Evolutionary conservation across 2,329 filamentous ascomycete genomes (phyloP), one percentile per base, ranked within the genome.

Genomic region (Penicillium hordei): DNA sequence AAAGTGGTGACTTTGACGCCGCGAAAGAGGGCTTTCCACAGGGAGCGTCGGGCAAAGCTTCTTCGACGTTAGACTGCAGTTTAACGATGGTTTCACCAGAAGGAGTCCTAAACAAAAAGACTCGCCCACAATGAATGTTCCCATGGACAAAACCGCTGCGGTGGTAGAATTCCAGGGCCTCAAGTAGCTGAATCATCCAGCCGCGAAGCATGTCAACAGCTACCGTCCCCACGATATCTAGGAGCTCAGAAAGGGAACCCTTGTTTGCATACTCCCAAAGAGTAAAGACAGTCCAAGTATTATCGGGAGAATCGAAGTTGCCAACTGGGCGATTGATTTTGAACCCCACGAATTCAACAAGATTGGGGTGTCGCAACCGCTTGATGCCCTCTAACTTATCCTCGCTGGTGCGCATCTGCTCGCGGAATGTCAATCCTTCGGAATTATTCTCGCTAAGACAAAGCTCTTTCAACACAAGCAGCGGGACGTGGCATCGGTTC

Each of bases 181-280:
- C 91, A 27, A 99, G 83, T 19, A 99, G 81, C 68, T 96, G 91
- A 58, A 93, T 86, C n/a, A 91, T 94, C 89, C 92, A 97, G 25
- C 90, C 87, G 52, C 92, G 88, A 44, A 93, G 87, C 70, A 88
- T 93, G 62, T 85, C 84, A 51, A 90, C 83, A 42, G 89, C 85
- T 50, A 97, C 78, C 31, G 84, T 84, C 5, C 89, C 91, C 42
- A 91, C 86, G 59, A 93, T 84, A 56, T 93, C 89, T 31, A 99
- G 81, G 21, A 95, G 81, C 66, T 96, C 91, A 29, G 88, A 85
- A 15, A 99, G 78, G 0, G 93, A 90, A 0, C 91, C 92, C 72
- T 90, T 92, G 52, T 91, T 89, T 12, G 90, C 89, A 66, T 90
- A 83, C 48, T 93, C 89, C 42, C 84, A 87, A 23, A 97, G 79